Base-by-base conservation (phyloP, 1,284 basidiomycete genomes). In the Ustilago hordei region DNA sequence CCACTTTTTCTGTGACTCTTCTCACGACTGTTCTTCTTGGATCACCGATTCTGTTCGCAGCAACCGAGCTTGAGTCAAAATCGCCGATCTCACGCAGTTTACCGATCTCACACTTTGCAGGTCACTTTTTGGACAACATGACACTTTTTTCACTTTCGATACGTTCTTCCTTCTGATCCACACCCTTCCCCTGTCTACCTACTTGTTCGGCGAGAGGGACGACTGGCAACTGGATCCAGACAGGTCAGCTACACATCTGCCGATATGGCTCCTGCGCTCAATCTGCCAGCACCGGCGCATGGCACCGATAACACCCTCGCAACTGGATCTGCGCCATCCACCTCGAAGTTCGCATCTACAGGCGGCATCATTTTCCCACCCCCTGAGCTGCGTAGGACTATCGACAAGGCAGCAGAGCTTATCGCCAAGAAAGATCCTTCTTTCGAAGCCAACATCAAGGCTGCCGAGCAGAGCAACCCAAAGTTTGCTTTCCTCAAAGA, bases 371-470 rank as follows among this genome's bases (percentile, higher is more conserved):
- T 87, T 64, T 82, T 81, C 52, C 87, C 87, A 19, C 87, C 87
- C 13, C 87, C 87, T 28, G 87, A 86, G 54, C 83, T 88, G 69
- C 83, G 85, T 94, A 93, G 92, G 72, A 95, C 98, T 69, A 95
- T 99, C 81, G 97, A 99, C 89, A 92, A 95, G 85, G 99, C 97
- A 7, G 95, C 97, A 13, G 87, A 90, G n/a, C 95, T 94, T 75
- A 93, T 99, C 72, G 94, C 95, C 23, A 79, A 81, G 45, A 81
- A 81, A 45, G 84, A 84, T 50, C 67, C 78, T 8, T 69, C 80
- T 8, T 86, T 86, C 60, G 84, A 86, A 62, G 76, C 71, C 36
- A 83, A 80, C 63, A 85, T 86, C 75, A 75, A 78, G 36, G 53
- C 64, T 15, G 77, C 83, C 28, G 83, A 83, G 59, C 55, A 64